A percentile compares a stretch with the other conserved stretches of the same genome.
These are phyloP conservation scores for Postia placenta DNA, from an alignment of 768 basidiomycete genomes.

Conservation along the genomic window DNA sequence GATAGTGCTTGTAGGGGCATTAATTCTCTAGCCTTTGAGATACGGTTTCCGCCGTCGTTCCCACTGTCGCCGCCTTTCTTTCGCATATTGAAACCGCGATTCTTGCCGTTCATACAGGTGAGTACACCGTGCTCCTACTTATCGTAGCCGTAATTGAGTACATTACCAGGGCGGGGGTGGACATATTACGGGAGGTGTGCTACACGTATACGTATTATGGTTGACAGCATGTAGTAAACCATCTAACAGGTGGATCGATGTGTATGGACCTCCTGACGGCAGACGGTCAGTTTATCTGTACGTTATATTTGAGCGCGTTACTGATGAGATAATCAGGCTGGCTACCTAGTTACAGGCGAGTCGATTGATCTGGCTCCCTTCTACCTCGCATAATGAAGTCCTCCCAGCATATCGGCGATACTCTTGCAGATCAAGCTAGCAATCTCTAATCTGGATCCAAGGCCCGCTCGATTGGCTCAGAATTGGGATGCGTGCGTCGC, in stretches of 20 bases:
- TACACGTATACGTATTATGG: neutral
- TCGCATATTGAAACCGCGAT: slow-evolving; percentile 67
- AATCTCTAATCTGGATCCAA: slow-evolving; percentile 60
- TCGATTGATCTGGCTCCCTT: neutral
- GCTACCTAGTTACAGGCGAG: slow-evolving; percentile 61
- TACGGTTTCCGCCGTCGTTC: slow-evolving; percentile 60
- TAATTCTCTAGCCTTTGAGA: slow-evolving; percentile 66
- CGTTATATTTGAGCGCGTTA: neutral
- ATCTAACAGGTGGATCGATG: slow-evolving; percentile 52
- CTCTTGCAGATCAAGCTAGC: slow-evolving; percentile 66
- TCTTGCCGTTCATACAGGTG: slow-evolving; percentile 57
- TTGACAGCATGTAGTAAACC: slow-evolving; percentile 1
- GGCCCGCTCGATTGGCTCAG: slow-evolving; percentile 49
- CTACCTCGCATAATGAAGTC: no score
- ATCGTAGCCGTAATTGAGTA: neutral
- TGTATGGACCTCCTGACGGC: slow-evolving; percentile 70
- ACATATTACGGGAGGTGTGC: slow-evolving; percentile 53
- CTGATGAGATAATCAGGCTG: slow-evolving; percentile 36
- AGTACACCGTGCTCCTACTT: neutral
- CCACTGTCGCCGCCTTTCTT: slow-evolving; percentile 73
- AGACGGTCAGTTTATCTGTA: slow-evolving; percentile 36
- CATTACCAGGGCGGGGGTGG: slow-evolving; percentile 53
- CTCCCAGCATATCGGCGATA: slow-evolving; percentile 31
- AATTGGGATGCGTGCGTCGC: slow-evolving; percentile 41
- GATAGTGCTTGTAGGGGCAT: slow-evolving; percentile 33